Base-by-base conservation (phyloP, 371 early-diverging fungal species). In the Mycotypha africana region DNA sequence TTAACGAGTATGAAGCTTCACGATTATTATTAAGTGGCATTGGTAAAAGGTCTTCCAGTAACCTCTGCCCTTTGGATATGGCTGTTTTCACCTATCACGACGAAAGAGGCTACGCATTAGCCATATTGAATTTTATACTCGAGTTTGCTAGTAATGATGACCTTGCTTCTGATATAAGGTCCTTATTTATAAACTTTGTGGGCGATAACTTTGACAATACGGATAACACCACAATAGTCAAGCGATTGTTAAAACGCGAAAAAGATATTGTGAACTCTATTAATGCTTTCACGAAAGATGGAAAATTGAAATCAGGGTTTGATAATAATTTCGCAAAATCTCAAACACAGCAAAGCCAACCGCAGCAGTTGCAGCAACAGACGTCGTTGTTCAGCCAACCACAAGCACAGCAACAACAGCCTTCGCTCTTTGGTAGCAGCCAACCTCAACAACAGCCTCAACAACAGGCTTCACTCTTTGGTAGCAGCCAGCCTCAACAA, bases 1-100 rank as follows among this genome's bases (percentile, higher is more conserved):
- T 91, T 25, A 79, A 85, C 58, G 92, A 92, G 53, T 71, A 76
- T 47, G 62, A 78, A 12, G 90, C 91, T 2, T 74, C 88, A 3
- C 60, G 82, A 8, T 87, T 23, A 61, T 84, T 46, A 70, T 78
- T 45, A 42, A 71, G 52, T 79, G 84, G 12, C 8, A 51, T 47
- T 53, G 74, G 36, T 47, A 62, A 19, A 55, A 62, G 25, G 50
- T 64, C 45, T 54, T 70, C 31, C 49, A 66, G 66, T 30, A 81
- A 82, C 53, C 63, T 79, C 22, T 60, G 74, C 3, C 60, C 78
- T 9, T 58, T 82, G 12, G 88, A 89, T 43, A 76, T 82, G 0
- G 86, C 92, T 0, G 77, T 91, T 4, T 49, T 70, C 12, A 48
- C 85, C 24, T 92, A 84, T 51, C 81, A 81, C 48, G 53, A 70